Evolutionary conservation across 1,139 yeast genomes (phyloP).

Genomic region (Protomyces macrosporus): DNA sequence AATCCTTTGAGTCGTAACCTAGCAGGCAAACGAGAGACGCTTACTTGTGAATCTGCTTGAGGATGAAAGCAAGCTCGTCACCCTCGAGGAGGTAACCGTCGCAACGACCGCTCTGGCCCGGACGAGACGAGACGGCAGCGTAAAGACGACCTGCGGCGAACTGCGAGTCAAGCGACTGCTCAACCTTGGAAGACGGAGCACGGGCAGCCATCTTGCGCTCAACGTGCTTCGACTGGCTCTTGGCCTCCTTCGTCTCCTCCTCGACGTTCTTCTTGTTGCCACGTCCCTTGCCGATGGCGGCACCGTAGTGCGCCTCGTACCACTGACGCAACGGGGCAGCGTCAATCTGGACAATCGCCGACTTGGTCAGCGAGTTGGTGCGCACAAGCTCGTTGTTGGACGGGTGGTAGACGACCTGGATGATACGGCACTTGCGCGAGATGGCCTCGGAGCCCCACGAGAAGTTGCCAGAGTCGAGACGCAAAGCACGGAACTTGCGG

Average conservation of each 20-base stretch:
- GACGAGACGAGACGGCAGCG: slow-evolving; percentile 98
- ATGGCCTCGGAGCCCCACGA: slow-evolving; percentile 99
- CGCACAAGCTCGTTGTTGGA: slow-evolving; percentile 99
- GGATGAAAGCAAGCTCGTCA: slow-evolving; percentile 64
- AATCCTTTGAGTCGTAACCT: not conserved
- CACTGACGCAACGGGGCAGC: slow-evolving; percentile 99
- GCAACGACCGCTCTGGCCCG: slow-evolving; percentile 99
- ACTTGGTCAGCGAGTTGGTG: slow-evolving; percentile 98
- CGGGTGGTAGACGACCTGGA: slow-evolving; percentile 97
- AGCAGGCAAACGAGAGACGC: not conserved
- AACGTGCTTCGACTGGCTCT: slow-evolving; percentile 69
- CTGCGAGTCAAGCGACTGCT: slow-evolving; percentile 87
- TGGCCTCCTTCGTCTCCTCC: slow-evolving; percentile 44
- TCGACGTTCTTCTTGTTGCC: slow-evolving; percentile 40
- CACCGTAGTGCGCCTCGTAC: slow-evolving; percentile 98
- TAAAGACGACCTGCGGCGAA: slow-evolving; percentile 98
- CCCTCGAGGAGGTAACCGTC: slow-evolving; percentile 99
- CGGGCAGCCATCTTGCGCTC: slow-evolving; percentile 91
- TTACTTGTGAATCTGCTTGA: slow-evolving; percentile 12
- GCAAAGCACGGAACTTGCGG: slow-evolving; percentile 99
- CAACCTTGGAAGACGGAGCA: slow-evolving; percentile 77
- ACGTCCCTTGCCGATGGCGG: slow-evolving; percentile 69
- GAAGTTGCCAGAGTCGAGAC: slow-evolving; percentile 99
- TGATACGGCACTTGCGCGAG: slow-evolving; percentile 97
- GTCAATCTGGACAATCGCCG: slow-evolving; percentile 98